Conservation (phyloP, 2,329 filamentous ascomycete species). For the Fusarium lyarnte region DNA sequence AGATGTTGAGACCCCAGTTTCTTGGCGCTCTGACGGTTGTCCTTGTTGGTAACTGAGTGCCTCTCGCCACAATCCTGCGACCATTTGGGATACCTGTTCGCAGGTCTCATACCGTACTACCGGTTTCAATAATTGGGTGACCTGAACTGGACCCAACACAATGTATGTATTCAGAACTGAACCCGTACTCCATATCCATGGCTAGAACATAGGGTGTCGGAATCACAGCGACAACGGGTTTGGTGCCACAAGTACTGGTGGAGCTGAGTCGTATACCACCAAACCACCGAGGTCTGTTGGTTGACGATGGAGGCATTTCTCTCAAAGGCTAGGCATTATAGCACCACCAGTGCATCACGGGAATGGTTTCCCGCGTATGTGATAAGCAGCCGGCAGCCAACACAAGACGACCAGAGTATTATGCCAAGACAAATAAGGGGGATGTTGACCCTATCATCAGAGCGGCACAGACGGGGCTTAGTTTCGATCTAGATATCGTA, state of each 20-base stretch:
- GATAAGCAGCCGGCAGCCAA: conserved; percentile 19
- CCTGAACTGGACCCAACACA: conserved; percentile 5
- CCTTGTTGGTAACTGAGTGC: conserved; percentile 2
- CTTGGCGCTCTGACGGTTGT: conserved; percentile 11
- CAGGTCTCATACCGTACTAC: conserved; percentile 15
- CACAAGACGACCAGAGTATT: conserved; percentile 8
- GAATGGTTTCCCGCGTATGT: conserved; percentile 30
- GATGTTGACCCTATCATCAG: conserved; percentile 11
- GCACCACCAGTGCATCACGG: background rate
- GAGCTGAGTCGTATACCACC: conserved; percentile 28
- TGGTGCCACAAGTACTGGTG: conserved; percentile 26
- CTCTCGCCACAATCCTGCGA: conserved; percentile 11
- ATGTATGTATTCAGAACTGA: conserved; percentile 10
- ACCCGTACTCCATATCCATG: background rate
- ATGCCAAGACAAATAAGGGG: conserved; percentile 22
- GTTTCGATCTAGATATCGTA: background rate
- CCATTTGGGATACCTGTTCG: conserved; percentile 26
- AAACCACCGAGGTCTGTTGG: conserved; percentile 15
- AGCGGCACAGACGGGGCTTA: conserved; percentile 18
- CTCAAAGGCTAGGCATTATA: background rate
- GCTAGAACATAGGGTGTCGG: conserved; percentile 12
- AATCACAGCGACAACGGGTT: conserved; percentile 29
- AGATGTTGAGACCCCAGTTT: background rate
- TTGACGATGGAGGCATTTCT: background rate
- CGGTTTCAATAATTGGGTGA: conserved; percentile 14